Evolutionary conservation across 371 early-diverging fungal species (phyloP).

Genomic region (Mortierella sp.): DNA sequence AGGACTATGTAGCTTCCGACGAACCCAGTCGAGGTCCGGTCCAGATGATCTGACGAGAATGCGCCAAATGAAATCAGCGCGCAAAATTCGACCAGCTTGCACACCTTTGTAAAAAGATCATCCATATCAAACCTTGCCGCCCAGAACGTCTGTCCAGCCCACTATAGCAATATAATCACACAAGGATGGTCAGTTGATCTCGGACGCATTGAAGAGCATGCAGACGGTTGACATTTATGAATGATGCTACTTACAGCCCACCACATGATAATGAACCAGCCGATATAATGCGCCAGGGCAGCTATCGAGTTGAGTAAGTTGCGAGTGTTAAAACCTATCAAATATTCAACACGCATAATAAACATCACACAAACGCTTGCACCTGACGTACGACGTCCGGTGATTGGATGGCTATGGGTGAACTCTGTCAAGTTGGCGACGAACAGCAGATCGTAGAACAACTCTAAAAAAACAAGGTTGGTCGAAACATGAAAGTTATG

Average conservation of each 20-base stretch:
- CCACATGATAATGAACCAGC: constrained; percentile 74
- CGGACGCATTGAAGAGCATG: neutral
- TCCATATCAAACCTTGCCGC: constrained; percentile 75
- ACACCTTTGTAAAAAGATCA: constrained; percentile 52
- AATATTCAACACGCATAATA: neutral
- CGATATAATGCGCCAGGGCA: constrained; percentile 66
- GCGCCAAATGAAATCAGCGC: constrained; percentile 48
- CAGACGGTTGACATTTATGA: neutral
- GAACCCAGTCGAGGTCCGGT: constrained; percentile 67
- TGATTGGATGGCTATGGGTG: constrained; percentile 71
- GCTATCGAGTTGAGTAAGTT: constrained; percentile 18
- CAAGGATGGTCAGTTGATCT: neutral
- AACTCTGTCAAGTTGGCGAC: constrained; percentile 73
- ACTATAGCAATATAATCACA: constrained; percentile 7
- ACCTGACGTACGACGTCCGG: constrained; percentile 55
- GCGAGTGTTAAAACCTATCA: neutral
- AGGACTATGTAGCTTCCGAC: constrained; percentile 58
- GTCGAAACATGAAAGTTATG: neutral
- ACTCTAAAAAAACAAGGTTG: constrained; percentile 48
- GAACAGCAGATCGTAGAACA: constrained; percentile 73
- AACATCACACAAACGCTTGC: no score
- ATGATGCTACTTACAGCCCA: constrained; percentile 64
- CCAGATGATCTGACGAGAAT: constrained; percentile 53
- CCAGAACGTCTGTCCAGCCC: constrained; percentile 48
- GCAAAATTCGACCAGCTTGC: constrained; percentile 63